These are phyloP conservation scores for Eucalyptus curtisii DNA, from an alignment of 345 rosid species.

Conservation along the genomic window DNA sequence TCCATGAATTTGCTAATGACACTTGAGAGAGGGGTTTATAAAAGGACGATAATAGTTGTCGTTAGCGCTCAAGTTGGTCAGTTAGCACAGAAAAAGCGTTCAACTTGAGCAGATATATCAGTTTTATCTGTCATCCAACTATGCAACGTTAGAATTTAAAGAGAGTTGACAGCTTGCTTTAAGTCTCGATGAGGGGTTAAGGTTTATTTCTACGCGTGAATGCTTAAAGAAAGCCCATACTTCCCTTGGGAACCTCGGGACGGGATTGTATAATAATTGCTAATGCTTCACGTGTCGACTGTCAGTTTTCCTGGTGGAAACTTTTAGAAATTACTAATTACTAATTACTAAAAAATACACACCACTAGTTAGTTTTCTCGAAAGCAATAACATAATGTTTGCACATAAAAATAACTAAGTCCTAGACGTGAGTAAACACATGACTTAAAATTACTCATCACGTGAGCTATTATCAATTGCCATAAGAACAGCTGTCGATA, in stretches of 20 bases:
- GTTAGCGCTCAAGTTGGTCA: background rate
- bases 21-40: background rate
- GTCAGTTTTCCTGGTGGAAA: background rate
- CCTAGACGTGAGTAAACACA: background rate
- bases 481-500: background rate
- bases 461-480: background rate
- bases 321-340: background rate
- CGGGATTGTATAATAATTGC: background rate
- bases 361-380: background rate
- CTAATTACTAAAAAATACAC: background rate
- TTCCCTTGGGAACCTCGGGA: background rate
- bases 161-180: background rate
- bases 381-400: background rate
- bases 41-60: background rate
- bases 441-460: background rate
- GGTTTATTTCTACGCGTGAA: background rate
- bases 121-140: background rate
- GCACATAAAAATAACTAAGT: background rate
- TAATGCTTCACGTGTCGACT: background rate
- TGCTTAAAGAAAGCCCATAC: background rate
- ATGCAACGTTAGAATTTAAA: background rate
- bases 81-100: background rate
- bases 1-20: background rate
- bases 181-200: background rate
- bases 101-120: background rate